Evolutionary conservation across 148 eudicot species (phyloP).

Genomic region (Camellia sinensis): DNA sequence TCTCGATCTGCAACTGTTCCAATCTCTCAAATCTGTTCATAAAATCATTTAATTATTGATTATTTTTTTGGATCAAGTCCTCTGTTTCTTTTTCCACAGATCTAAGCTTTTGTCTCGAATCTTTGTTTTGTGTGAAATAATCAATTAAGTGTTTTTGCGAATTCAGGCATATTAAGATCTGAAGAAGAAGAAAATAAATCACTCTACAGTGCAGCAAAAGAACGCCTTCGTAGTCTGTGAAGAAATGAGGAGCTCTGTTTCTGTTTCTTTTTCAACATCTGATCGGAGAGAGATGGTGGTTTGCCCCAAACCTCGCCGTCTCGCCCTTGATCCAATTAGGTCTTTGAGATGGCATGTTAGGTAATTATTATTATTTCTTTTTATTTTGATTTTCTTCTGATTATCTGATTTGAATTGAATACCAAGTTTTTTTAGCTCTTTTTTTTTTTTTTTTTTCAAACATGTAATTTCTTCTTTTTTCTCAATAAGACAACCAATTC

Average conservation of each 20-base stretch:
- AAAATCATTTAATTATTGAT: not conserved
- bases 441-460: too few relatives aligned
- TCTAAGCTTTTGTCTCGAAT: not conserved
- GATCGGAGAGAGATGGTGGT: constrained; percentile 51
- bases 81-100: not conserved
- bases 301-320: constrained; percentile 88
- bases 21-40: not conserved
- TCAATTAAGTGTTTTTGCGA: too few relatives aligned
- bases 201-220: constrained; percentile 52
- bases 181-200: constrained; percentile 42
- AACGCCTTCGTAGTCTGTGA: constrained; percentile 51
- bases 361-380: constrained; percentile 30
- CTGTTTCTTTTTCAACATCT: constrained; percentile 21
- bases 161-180: not conserved
- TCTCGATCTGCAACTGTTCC: constrained; percentile 6
- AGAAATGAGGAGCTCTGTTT: constrained; percentile 45
- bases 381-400: not conserved
- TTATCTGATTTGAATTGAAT: not conserved
- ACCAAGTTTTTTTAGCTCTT: not conserved
- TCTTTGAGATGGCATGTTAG: constrained; percentile 56
- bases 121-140: not conserved
- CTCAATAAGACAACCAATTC: too few relatives aligned
- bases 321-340: constrained; percentile 47
- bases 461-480: too few relatives aligned
- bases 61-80: too few relatives aligned